Evolutionary conservation across 192 early-diverging fungal species (phyloP).

Genomic region (Coemansia sp.): DNA sequence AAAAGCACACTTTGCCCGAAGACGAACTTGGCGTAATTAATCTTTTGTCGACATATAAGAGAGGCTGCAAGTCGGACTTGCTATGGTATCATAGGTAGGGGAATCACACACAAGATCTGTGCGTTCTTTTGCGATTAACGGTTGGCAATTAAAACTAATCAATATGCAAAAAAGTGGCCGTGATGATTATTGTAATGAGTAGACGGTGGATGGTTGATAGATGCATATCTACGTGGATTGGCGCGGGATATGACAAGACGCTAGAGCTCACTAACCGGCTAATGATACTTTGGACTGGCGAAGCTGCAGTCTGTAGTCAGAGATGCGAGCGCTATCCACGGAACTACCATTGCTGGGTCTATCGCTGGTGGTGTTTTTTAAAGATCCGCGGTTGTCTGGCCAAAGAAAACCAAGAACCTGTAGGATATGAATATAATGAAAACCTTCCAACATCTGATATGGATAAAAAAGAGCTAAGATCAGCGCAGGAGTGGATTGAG

Average conservation of each 20-base stretch:
- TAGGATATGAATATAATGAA: not conserved
- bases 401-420: not conserved
- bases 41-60: conserved; percentile 33
- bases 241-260: not conserved
- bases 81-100: conserved; percentile 48
- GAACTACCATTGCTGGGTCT: conserved; percentile 55
- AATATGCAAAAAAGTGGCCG: not conserved
- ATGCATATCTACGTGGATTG: not conserved
- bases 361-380: conserved; percentile 38
- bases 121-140: not conserved
- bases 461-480: not conserved
- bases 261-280: not conserved
- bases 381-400: not conserved
- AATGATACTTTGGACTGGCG: conserved; percentile 19
- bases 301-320: conserved; percentile 13
- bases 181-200: not conserved
- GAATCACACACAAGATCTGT: not conserved
- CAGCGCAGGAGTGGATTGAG: conserved; percentile 18
- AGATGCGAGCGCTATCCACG: conserved; percentile 35
- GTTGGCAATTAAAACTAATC: not conserved
- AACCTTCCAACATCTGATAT: not conserved
- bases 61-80: conserved; percentile 36
- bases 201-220: conserved; percentile 33
- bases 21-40: conserved; percentile 19
- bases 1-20: conserved; percentile 1